Evolutionary conservation across 345 rosid species (phyloP), one percentile per base, ranked within the genome.

Genomic region (Fremontodendron californicum): DNA sequence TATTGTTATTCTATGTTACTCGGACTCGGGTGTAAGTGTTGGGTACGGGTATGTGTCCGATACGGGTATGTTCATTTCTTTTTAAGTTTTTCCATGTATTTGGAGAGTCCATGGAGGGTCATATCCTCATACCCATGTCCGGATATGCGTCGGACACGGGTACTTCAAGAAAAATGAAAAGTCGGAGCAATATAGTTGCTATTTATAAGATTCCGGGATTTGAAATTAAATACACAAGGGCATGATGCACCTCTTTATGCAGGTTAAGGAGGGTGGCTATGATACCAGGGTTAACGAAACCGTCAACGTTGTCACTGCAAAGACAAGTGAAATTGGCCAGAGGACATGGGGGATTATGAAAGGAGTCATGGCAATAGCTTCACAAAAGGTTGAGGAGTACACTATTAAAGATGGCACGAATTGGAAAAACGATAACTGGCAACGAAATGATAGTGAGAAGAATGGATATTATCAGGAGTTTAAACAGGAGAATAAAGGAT

Each of bases 311-410:
- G 97, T 96, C 43, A 86, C 96, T 35, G 79, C 85, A 71, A 96
- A 92, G 90, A 96, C 98, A 51, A 78, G 93, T n/a, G 96, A 93
- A 85, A 89, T 96, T 74, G 98, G 99, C 76, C 91, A 92, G 31
- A 93, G 79, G 85, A 96, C 99, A n/a, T 96, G 99, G 98, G 99
- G 98, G 8, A 89, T 93, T 35, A 89, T 96, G 98, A 96, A 88
- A 84, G 97, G 96, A 69, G 98, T 93, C 39, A 88, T 96, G 90
- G 93, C 96, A 58, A 43, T 96, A 39, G 98, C 99, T 37, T 71
- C 92, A 27, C 94, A 93, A 68, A 96, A 92, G 79, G 99, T 96
- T 49, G 98, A 92, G 82, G 96, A 90, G 81, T 90, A 81, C 33
- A 61, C 99, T 19, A n/a, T n/a, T n/a, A 95, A 93, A 85, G 97